Conservation (phyloP, 2,329 filamentous ascomycete genomes). For the Alternaria rosae region DNA sequence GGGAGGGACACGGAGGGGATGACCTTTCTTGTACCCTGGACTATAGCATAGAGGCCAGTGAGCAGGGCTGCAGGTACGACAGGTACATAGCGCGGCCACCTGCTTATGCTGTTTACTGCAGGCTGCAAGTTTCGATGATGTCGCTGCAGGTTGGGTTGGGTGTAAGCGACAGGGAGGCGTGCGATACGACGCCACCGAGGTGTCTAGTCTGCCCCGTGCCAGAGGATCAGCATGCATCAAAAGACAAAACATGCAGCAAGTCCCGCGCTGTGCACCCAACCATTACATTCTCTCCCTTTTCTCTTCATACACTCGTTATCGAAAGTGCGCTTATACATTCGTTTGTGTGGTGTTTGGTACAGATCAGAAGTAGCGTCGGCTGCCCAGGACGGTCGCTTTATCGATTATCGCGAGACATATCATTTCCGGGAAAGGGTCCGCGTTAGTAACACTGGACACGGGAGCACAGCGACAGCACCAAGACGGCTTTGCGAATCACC, state of each 20-base stretch:
- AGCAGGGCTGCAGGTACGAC: not conserved
- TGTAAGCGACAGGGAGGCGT: conserved; percentile 7
- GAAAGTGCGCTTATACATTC: conserved; percentile 18
- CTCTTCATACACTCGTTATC: conserved; percentile 36
- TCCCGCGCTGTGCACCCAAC: conserved; percentile 24
- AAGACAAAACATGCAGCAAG: conserved; percentile 32
- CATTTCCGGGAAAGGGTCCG: conserved; percentile 23
- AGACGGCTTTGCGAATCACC: conserved; percentile 10
- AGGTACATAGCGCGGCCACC: conserved; percentile 3
- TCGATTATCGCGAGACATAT: conserved; percentile 7
- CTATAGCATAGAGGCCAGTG: not conserved
- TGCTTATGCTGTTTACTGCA: conserved; percentile 8
- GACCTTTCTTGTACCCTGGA: not conserved
- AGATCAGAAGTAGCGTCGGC: not conserved
- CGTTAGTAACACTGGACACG: conserved; percentile 18
- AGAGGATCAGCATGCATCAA: conserved; percentile 38
- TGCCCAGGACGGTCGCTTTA: conserved; percentile 12
- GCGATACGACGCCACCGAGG: conserved; percentile 22
- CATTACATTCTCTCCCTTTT: conserved; percentile 20
- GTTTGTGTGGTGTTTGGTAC: conserved; percentile 9
- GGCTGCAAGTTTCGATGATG: not conserved
- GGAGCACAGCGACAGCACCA: conserved; percentile 20
- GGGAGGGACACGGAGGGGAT: not conserved
- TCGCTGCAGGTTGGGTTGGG: conserved; percentile 1
- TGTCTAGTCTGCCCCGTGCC: conserved; percentile 38